A percentile compares a stretch with the other conserved stretches of the same genome.
Evolutionary conservation across 208 protist species (phyloP).

Genomic region (Leishmania tropica): DNA sequence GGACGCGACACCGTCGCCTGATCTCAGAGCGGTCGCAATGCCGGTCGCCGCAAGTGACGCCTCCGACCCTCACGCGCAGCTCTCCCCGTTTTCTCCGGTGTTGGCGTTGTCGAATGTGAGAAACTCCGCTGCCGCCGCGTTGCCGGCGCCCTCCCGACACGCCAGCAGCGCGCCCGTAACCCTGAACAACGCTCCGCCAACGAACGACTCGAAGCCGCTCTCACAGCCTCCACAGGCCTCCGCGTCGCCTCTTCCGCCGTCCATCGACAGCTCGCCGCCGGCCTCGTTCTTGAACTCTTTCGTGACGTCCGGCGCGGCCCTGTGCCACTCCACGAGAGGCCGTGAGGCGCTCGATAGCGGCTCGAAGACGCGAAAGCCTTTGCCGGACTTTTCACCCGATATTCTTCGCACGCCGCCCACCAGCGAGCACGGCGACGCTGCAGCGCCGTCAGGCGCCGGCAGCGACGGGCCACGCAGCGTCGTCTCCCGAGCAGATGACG

Average conservation of each 20-base stretch:
- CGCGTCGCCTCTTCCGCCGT: not conserved
- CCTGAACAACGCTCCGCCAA: not conserved
- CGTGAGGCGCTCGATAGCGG: not conserved
- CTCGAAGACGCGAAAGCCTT: constrained; percentile 3
- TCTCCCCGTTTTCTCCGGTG: not conserved
- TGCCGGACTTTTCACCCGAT: constrained; percentile 25
- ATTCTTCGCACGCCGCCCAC: constrained; percentile 26
- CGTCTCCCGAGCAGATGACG: not conserved
- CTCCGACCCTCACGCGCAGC: not conserved
- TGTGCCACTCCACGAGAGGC: not conserved
- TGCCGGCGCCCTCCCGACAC: not conserved
- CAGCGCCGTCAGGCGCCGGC: constrained; percentile 1
- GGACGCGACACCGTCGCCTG: not conserved
- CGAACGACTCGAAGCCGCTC: constrained; percentile 1
- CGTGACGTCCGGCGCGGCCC: not conserved
- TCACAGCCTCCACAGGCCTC: not conserved
- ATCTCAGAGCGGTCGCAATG: not conserved
- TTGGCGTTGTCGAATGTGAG: not conserved
- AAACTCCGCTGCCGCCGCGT: not conserved
- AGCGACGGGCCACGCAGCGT: not conserved
- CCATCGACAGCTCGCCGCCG: not conserved
- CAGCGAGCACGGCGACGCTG: constrained; percentile 4
- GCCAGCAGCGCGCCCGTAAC: not conserved
- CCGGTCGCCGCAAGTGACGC: not conserved
- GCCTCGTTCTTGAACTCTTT: not conserved